A percentile compares a stretch with the other conserved stretches of the same genome.
These are phyloP conservation scores for Kodamaea neixiangensis DNA, from an alignment of 805 yeast genomes.

Conservation along the genomic window DNA sequence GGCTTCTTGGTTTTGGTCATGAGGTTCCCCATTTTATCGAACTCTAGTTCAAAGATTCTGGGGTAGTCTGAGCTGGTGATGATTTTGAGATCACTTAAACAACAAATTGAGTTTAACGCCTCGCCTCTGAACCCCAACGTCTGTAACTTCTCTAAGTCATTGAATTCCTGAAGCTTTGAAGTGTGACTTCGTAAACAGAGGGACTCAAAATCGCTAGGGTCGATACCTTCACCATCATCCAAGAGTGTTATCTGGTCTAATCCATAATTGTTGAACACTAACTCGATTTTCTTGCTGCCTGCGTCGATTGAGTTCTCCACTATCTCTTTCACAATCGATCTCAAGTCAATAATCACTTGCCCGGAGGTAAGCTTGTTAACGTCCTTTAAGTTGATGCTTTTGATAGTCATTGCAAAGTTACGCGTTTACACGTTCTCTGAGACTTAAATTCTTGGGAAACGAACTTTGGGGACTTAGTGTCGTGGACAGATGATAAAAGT, in stretches of 20 bases:
- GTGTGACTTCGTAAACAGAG: slow-evolving; percentile 68
- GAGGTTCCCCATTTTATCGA: slow-evolving; percentile 57
- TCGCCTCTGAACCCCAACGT: slow-evolving; percentile 83
- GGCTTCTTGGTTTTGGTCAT: slow-evolving; percentile 34
- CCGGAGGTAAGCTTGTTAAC: slow-evolving; percentile 84
- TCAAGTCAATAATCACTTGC: slow-evolving; percentile 82
- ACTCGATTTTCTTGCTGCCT: slow-evolving; percentile 62
- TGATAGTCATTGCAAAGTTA: slow-evolving; percentile 5
- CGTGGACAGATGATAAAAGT: neutral
- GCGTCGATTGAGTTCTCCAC: slow-evolving; percentile 90
- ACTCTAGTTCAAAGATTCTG: slow-evolving; percentile 55
- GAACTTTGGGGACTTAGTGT: neutral
- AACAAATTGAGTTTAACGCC: slow-evolving; percentile 71
- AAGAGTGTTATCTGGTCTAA: slow-evolving; percentile 64
- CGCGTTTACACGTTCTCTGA: neutral
- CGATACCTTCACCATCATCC: slow-evolving; percentile 72
- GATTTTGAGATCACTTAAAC: slow-evolving; percentile 50
- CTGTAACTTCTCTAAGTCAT: slow-evolving; percentile 49
- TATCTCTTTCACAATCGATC: slow-evolving; percentile 79
- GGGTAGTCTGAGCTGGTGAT: slow-evolving; percentile 59
- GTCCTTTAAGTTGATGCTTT: slow-evolving; percentile 37
- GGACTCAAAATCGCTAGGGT: slow-evolving; percentile 48
- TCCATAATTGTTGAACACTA: slow-evolving; percentile 72
- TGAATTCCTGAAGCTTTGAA: slow-evolving; percentile 60
- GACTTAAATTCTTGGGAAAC: neutral